Evolutionary conservation across 148 eudicot species (phyloP).

Genomic region (Spergularia bocconei): DNA sequence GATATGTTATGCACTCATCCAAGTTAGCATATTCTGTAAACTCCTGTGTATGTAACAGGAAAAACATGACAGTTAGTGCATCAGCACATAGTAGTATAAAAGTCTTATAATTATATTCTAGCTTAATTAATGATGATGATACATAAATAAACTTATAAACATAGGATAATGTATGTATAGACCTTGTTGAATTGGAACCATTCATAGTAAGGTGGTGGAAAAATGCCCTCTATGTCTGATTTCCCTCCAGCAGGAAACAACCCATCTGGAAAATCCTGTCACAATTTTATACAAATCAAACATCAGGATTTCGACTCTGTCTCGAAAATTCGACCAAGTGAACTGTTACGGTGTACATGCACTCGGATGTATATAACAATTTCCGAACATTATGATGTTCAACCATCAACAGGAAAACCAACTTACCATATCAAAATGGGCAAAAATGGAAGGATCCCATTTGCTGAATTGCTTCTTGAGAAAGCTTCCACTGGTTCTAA

Average conservation of each 20-base stretch:
- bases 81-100: too few relatives aligned
- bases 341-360: too few relatives aligned
- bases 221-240: constrained; percentile 76
- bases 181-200: constrained; percentile 88
- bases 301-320: too few relatives aligned
- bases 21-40: constrained; percentile 74
- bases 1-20: constrained; percentile 67
- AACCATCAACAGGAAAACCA: not conserved
- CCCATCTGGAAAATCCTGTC: constrained; percentile 77
- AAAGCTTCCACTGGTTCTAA: constrained; percentile 81
- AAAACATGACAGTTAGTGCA: too few relatives aligned
- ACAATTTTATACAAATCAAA: not conserved
- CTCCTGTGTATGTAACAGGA: constrained; percentile 34
- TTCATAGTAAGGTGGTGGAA: constrained; percentile 86
- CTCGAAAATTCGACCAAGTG: too few relatives aligned
- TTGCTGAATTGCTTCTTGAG: constrained; percentile 69
- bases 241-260: constrained; percentile 70
- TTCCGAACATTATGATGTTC: not conserved
- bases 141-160: too few relatives aligned
- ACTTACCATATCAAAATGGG: constrained; percentile 59
- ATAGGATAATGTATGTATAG: not conserved
- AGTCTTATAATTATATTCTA: not conserved
- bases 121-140: not conserved
- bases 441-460: constrained; percentile 78
- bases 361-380: not conserved